phyloP scores from a whole-genome alignment of 192 early-diverging fungal species.

The Powellomyces hirtus region DNA sequence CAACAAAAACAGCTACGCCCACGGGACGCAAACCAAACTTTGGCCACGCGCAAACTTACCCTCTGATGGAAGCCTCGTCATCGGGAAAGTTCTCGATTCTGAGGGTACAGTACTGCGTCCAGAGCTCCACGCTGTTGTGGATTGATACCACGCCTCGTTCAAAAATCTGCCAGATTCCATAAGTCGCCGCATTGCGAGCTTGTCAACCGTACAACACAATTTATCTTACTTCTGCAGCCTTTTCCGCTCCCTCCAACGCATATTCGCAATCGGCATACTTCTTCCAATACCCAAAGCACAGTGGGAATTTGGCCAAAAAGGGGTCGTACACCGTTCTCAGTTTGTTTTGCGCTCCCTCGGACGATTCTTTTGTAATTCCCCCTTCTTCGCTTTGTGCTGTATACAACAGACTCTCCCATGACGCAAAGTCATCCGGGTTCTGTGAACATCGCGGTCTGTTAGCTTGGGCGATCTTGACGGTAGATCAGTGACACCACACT shows the following conservation, averaged over 20 bases:
- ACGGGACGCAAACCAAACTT: not conserved
- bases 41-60: conserved; percentile 41
- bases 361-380: conserved; percentile 47
- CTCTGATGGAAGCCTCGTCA: conserved; percentile 55
- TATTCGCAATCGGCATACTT: conserved; percentile 69
- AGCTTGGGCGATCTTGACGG: no score
- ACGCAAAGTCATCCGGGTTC: conserved; percentile 65
- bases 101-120: conserved; percentile 70
- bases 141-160: conserved; percentile 69
- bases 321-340: conserved; percentile 60
- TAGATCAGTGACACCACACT: not conserved
- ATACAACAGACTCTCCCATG: conserved; percentile 67
- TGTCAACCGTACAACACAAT: not conserved
- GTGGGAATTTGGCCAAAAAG: conserved; percentile 67
- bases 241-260: conserved; percentile 50
- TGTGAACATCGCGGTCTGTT: no score
- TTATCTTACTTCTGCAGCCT: conserved; percentile 55
- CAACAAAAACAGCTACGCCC: not conserved
- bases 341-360: conserved; percentile 44
- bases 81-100: conserved; percentile 50
- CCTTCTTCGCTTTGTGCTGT: conserved; percentile 58
- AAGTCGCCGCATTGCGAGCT: not conserved
- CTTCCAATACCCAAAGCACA: conserved; percentile 80
- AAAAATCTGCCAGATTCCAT: conserved; percentile 65
- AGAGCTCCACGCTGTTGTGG: conserved; percentile 67